Percentiles rank a stretch among this genome's conserved stretches.
Conservation (phyloP, 1,139 yeast species). For the Diutina rugosa region DNA sequence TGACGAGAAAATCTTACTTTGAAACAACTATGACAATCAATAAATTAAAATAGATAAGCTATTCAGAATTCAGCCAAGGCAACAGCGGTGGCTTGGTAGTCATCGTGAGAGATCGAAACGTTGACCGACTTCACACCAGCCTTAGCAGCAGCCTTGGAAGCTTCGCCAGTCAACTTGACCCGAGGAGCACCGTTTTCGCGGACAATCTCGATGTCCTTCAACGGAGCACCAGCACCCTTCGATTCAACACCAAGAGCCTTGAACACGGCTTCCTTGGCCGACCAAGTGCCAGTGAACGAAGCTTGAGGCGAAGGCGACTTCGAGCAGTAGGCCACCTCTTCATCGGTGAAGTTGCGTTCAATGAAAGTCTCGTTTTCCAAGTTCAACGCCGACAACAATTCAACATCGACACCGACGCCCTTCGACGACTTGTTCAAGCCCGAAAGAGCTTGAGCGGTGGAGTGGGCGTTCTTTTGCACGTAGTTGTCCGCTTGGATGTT, state of each 20-base stretch:
- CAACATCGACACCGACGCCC: constrained; percentile 97
- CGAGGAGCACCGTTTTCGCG: constrained; percentile 79
- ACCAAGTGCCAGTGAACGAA: constrained; percentile 96
- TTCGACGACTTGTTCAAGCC: constrained; percentile 36
- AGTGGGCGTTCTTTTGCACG: constrained; percentile 21
- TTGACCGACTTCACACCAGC: constrained; percentile 63
- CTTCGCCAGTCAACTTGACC: constrained; percentile 66
- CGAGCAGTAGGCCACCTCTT: constrained; percentile 69
- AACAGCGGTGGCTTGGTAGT: constrained; percentile 94
- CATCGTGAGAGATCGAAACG: constrained; percentile 92
- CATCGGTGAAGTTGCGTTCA: constrained; percentile 78
- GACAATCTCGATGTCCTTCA: constrained; percentile 78
- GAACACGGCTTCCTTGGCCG: constrained; percentile 98
- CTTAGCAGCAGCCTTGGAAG: constrained; percentile 55
- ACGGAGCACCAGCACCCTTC: constrained; percentile 90
- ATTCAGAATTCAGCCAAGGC: constrained; percentile 62
- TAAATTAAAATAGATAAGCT: background rate
- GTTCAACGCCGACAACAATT: constrained; percentile 70
- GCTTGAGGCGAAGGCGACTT: constrained; percentile 70
- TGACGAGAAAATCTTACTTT: too few relatives aligned
- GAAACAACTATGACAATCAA: too few relatives aligned
- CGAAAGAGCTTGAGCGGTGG: constrained; percentile 38
- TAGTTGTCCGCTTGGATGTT: constrained; percentile 22
- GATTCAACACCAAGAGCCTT: constrained; percentile 85
- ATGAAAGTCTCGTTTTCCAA: constrained; percentile 78